Percentiles rank a stretch among this genome's conserved stretches.
Evolutionary conservation across 176 grass and related monocot genomes (phyloP).

Genomic region (Eragrostis nindensis): DNA sequence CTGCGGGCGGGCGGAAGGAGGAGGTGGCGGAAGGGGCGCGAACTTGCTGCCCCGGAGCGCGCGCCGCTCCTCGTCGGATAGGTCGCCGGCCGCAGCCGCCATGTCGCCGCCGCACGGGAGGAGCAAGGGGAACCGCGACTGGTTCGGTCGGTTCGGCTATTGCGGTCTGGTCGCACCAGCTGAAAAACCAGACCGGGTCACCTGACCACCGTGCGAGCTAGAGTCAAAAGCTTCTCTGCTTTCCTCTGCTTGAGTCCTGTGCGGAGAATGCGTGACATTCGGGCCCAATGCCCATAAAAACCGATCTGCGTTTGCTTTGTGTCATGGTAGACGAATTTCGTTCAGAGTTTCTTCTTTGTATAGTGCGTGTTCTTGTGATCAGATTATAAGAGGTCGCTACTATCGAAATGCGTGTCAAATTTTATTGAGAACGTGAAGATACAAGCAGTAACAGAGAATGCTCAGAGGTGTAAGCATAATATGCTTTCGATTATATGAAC

Average conservation of each 20-base stretch:
- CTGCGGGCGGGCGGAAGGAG: slow-evolving; percentile 27
- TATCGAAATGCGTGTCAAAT: background rate
- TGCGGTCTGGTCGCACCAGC: background rate
- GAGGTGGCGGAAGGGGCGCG: slow-evolving; percentile 68
- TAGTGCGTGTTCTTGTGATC: too few relatives aligned
- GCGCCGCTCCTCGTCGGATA: slow-evolving; percentile 81
- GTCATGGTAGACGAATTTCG: too few relatives aligned
- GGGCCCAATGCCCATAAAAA: too few relatives aligned
- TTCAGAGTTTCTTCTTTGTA: too few relatives aligned
- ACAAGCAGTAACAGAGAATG: background rate
- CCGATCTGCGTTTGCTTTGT: too few relatives aligned
- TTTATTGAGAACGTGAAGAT: background rate
- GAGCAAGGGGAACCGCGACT: background rate
- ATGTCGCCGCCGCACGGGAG: slow-evolving; percentile 41
- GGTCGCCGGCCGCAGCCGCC: slow-evolving; percentile 54
- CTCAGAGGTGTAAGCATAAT: background rate
- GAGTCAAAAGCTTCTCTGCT: too few relatives aligned
- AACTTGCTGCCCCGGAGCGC: slow-evolving; percentile 92
- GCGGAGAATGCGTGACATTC: too few relatives aligned
- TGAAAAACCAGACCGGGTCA: background rate
- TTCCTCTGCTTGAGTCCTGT: background rate
- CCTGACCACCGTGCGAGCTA: background rate
- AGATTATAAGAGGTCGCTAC: too few relatives aligned
- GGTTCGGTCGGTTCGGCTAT: slow-evolving; percentile 2
- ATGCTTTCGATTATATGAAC: background rate